These are phyloP conservation scores for Tolypocladium tropicale DNA, from an alignment of 2,329 filamentous ascomycete species.

Conservation along the genomic window DNA sequence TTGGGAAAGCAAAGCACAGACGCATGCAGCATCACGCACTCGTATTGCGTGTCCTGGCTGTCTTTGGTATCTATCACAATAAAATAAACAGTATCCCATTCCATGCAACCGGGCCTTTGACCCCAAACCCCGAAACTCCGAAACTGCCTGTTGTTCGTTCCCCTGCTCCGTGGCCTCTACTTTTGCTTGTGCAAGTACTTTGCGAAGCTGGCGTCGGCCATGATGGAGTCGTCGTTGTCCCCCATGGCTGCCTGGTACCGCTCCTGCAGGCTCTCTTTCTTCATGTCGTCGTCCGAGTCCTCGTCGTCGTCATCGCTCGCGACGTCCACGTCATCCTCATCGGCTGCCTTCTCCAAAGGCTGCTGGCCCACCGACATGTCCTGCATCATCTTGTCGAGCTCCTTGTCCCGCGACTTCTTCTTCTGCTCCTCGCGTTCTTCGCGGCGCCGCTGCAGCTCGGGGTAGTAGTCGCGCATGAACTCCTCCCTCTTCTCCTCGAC, in stretches of 20 bases:
- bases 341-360: conserved; percentile 31
- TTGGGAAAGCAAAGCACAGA: background rate
- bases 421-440: conserved; percentile 69
- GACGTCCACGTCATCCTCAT: conserved; percentile 40
- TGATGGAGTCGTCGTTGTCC: conserved; percentile 40
- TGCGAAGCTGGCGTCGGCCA: conserved; percentile 50
- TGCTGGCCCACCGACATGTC: conserved; percentile 57
- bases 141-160: background rate
- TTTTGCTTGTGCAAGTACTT: conserved; percentile 44
- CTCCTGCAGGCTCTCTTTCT: conserved; percentile 57
- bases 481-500: conserved; percentile 81
- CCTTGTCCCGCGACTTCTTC: conserved; percentile 60
- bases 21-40: background rate
- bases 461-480: conserved; percentile 83
- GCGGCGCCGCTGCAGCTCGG: conserved; percentile 73
- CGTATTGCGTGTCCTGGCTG: background rate
- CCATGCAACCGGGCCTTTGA: background rate
- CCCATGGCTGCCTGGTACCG: conserved; percentile 69
- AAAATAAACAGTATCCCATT: background rate
- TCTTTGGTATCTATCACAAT: background rate
- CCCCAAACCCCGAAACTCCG: background rate
- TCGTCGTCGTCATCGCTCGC: conserved; percentile 51
- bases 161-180: conserved; percentile 4
- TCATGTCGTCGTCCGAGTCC: conserved; percentile 47
- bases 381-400: conserved; percentile 88